Base-by-base conservation (phyloP, 2,329 filamentous ascomycete genomes). In the Leptodontidium sp. region DNA sequence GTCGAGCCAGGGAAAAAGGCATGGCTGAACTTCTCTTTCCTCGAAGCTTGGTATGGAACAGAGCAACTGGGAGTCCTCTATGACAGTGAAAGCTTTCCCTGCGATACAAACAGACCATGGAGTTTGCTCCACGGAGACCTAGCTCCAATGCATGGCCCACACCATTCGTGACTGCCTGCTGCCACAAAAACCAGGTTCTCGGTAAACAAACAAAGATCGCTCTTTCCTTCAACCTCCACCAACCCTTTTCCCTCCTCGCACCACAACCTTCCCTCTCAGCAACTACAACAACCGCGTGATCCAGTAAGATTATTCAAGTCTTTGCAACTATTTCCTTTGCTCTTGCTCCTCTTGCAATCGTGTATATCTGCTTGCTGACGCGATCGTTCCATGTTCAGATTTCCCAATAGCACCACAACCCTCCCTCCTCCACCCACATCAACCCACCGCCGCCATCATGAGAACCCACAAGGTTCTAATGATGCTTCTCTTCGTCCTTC, bases 171-270 rank as follows among this genome's bases (percentile, higher is more conserved):
- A 50, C 47, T 50, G 47, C 47, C 47, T 50, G 47, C 6, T 50
- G 47, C n/a, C 21, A 17, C 47, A 11, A 21, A 50, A 24, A 9
- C 9, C 26, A 21, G n/a, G 21, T 21, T 21, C n/a, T 24, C 17
- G n/a, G 53, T 58, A 40, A 58, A 58, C 53, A 40, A n/a, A 17
- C 26, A 40, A n/a, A 17, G 4, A 35, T 32, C 14, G 35, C 53
- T 38, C 53, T 14, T 58, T 58, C 53, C 32, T 40, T 40, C 53
- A n/a, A 58, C 35, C 35, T n/a, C 35, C 53, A 35, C 12, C 24
- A 32, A 29, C 24, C 38, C 24, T 53, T 32, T 24, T 4, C 21
- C 2, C n/a, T 50, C 47, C n/a, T 5, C 49, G 1, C 49, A 26
- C n/a, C 7, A 26, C 49, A 52, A n/a, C 45, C n/a, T 21, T 47